A percentile compares a stretch with the other conserved stretches of the same genome.
phyloP scores from a whole-genome alignment of 805 yeast species.

The Blastobotrys robertii region DNA sequence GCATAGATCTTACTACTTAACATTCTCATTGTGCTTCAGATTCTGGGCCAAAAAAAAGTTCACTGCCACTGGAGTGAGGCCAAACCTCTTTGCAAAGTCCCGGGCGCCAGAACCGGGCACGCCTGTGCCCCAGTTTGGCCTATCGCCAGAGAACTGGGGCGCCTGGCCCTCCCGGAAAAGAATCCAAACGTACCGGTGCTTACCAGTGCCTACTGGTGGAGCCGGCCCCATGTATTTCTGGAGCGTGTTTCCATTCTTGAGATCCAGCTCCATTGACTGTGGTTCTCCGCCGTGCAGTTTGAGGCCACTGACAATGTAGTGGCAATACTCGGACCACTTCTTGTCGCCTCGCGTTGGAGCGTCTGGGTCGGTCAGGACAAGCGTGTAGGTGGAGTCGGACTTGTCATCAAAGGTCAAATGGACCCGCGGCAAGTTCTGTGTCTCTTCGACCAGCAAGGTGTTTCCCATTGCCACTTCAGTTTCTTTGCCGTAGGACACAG shows the following conservation, averaged over 20 bases:
- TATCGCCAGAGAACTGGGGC: conserved; percentile 22
- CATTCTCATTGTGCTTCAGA: conserved; percentile 11
- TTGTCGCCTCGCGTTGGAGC: conserved; percentile 79
- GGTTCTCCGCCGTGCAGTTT: conserved; percentile 21
- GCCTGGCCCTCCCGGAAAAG: conserved; percentile 52
- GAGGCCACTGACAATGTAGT: conserved; percentile 46
- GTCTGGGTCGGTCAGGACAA: conserved; percentile 86
- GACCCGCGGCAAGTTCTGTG: conserved; percentile 58
- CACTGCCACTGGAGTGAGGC: conserved; percentile 54
- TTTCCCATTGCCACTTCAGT: conserved; percentile 74
- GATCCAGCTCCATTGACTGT: conserved; percentile 16
- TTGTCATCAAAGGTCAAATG: conserved; percentile 51
- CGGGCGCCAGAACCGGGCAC: conserved; percentile 67
- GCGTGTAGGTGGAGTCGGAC: conserved; percentile 50
- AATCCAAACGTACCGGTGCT: conserved; percentile 77
- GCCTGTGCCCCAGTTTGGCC: conserved; percentile 84
- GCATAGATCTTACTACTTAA: not conserved
- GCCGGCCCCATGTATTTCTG: conserved; percentile 67
- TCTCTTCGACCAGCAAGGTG: conserved; percentile 49
- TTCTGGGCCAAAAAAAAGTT: conserved; percentile 79
- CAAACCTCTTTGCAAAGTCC: conserved; percentile 59
- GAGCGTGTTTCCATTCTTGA: conserved; percentile 14
- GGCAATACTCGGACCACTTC: conserved; percentile 83
- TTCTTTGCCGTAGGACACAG: conserved; percentile 49
- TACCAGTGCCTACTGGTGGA: conserved; percentile 81